These are phyloP conservation scores for Allium cepa DNA, from an alignment of 106 monocot species.

Conservation along the genomic window DNA sequence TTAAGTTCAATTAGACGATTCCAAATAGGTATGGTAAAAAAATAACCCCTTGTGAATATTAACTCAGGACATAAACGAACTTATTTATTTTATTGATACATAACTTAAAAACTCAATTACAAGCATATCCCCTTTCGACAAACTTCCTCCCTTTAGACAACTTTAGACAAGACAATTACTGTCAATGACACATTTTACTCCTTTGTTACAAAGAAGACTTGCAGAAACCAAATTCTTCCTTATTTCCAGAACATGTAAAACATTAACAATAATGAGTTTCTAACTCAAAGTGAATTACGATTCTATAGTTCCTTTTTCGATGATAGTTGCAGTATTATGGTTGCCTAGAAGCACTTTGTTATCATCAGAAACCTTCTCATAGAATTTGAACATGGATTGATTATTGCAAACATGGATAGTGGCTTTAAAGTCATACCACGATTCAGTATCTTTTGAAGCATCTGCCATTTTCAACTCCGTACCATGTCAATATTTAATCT, in stretches of 20 bases:
- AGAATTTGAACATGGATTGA: not conserved
- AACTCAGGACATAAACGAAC: not conserved
- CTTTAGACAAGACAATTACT: too few relatives aligned
- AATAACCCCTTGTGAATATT: too few relatives aligned
- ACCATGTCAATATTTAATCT: not conserved
- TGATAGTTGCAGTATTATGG: not conserved
- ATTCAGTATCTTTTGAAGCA: not conserved
- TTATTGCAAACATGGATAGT: slow-evolving; percentile 5
- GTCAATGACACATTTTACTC: too few relatives aligned
- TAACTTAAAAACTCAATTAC: not conserved
- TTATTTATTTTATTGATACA: not conserved
- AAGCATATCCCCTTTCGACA: not conserved
- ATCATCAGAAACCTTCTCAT: not conserved
- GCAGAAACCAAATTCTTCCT: too few relatives aligned
- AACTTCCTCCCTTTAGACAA: not conserved
- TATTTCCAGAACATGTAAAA: not conserved
- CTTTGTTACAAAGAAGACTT: too few relatives aligned
- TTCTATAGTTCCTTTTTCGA: not conserved
- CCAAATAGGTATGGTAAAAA: too few relatives aligned
- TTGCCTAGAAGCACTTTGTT: not conserved
- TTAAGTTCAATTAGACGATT: too few relatives aligned
- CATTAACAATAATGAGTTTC: slow-evolving; percentile 3
- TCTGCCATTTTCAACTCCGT: not conserved
- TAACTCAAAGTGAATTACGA: not conserved
- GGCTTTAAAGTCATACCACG: not conserved